Percentiles rank a stretch among this genome's conserved stretches.
Conservation (phyloP, 768 basidiomycete genomes). For the Tubosaeta brunneosetosa region DNA sequence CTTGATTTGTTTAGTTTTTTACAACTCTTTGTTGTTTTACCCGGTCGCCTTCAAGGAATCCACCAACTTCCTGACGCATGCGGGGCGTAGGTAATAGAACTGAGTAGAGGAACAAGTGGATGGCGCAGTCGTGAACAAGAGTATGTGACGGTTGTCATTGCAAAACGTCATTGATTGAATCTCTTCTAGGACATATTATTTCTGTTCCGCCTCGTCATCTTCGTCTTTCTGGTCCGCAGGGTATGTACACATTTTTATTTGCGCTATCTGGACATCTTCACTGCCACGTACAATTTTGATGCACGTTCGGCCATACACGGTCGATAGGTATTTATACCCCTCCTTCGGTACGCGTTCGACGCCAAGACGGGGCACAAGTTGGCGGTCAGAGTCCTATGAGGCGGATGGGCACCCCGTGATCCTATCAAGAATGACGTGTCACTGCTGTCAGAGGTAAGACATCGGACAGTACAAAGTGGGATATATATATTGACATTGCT, state of each 20-base stretch:
- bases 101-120: no score
- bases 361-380: constrained; percentile 83
- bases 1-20: no score
- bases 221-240: constrained; percentile 38
- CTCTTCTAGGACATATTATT: no score
- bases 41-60: no score
- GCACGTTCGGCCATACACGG: constrained; percentile 86
- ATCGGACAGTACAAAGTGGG: not conserved
- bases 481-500: not conserved
- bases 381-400: constrained; percentile 72
- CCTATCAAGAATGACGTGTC: no score
- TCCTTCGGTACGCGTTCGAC: constrained; percentile 66
- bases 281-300: constrained; percentile 85
- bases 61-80: no score
- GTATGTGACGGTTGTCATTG: no score
- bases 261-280: constrained; percentile 60
- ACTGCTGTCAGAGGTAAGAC: constrained; percentile 59
- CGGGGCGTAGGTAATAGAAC: no score
- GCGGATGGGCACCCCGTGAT: constrained; percentile 80
- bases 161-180: no score
- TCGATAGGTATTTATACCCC: constrained; percentile 74
- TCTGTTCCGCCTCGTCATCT: constrained; percentile 18
- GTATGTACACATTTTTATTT: constrained; percentile 57
- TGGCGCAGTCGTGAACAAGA: no score
- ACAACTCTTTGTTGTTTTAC: no score